Evolutionary conservation across 805 yeast genomes (phyloP).

Genomic region (Saccharomycopsis vini): DNA sequence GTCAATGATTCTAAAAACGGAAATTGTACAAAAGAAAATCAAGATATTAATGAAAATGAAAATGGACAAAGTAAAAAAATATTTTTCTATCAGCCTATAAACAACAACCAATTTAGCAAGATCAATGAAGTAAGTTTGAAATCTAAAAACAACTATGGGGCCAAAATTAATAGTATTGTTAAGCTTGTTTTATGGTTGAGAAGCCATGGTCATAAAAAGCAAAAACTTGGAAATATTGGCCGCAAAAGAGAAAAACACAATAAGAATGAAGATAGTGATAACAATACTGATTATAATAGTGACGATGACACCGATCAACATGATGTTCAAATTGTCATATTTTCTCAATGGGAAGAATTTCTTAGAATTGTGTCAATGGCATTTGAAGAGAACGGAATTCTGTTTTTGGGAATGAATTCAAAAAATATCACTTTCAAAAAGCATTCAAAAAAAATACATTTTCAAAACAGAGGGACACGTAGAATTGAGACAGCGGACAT

Average conservation of each 20-base stretch:
- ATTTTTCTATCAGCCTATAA: slow-evolving; percentile 29
- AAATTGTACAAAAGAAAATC: not conserved
- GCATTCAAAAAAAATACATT: slow-evolving; percentile 6
- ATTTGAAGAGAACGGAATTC: slow-evolving; percentile 47
- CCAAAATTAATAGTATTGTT: slow-evolving; percentile 79
- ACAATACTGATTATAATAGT: slow-evolving; percentile 20
- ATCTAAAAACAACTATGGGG: slow-evolving; percentile 50
- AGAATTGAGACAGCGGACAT: slow-evolving; percentile 31
- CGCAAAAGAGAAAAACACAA: too few relatives aligned
- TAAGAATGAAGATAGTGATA: slow-evolving; percentile 32
- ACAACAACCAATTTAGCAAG: slow-evolving; percentile 32
- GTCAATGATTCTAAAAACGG: not conserved
- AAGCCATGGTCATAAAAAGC: too few relatives aligned
- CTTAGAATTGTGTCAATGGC: slow-evolving; percentile 60
- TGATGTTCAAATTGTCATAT: slow-evolving; percentile 70
- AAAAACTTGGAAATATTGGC: too few relatives aligned
- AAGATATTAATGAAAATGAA: slow-evolving; percentile 11
- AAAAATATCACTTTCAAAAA: not conserved
- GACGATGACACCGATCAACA: too few relatives aligned
- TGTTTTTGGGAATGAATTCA: slow-evolving; percentile 41
- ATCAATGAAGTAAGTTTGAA: slow-evolving; percentile 35
- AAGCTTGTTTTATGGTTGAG: slow-evolving; percentile 61
- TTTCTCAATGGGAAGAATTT: slow-evolving; percentile 84
- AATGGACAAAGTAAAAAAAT: slow-evolving; percentile 9
- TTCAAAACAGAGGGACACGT: too few relatives aligned